Base-by-base conservation (phyloP, 2,329 filamentous ascomycete genomes). In the Colletotrichum costaricense region DNA sequence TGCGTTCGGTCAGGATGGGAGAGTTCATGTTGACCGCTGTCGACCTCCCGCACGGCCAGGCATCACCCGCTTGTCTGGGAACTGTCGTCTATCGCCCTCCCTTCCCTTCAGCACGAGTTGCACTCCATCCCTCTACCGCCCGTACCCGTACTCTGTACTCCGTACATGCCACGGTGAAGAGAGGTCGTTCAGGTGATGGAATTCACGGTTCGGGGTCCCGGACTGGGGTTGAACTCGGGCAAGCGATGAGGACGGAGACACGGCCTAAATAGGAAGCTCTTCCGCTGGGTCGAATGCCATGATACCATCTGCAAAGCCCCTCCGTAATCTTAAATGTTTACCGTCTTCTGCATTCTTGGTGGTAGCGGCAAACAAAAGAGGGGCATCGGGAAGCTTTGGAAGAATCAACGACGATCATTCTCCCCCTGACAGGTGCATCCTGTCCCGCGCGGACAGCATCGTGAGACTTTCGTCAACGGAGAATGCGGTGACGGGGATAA, bases 51-150 rank as follows among this genome's bases (percentile, higher is more conserved):
- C 69, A 75, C 63, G 70, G 76, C 70, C 67, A 73, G 67, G 66
- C 72, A 73, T 74, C 56, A 63, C 67, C 57, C 54, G 52, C 74
- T 65, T 70, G 67, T 73, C 77, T 76, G 69, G 78, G 79, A 81
- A 80, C 78, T 66, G 67, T 56, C 38, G 76, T 54, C 28, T 30
- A 72, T 54, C 54, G n/a, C 6, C 42, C 55, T 52, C 66, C 49
- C 55, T 52, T 63, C 74, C 63, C 74, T 73, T 35, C 9, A 35
- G 33, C 11, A 35, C 73, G 72, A 69, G 72, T 76, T 63, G 78
- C 78, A 19, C 42, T 49, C 8, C 16, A n/a, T 9, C 16, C 42
- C 76, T 78, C 77, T 77, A 30, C 70, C 26, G 58, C 69, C 42
- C 49, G 55, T 54, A 57, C 16, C 38, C 16, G 38, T 42, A 8